Evolutionary conservation across 176 grass and related monocot genomes (phyloP), one percentile per base, ranked within the genome.

Genomic region (Cenchrus americanus): DNA sequence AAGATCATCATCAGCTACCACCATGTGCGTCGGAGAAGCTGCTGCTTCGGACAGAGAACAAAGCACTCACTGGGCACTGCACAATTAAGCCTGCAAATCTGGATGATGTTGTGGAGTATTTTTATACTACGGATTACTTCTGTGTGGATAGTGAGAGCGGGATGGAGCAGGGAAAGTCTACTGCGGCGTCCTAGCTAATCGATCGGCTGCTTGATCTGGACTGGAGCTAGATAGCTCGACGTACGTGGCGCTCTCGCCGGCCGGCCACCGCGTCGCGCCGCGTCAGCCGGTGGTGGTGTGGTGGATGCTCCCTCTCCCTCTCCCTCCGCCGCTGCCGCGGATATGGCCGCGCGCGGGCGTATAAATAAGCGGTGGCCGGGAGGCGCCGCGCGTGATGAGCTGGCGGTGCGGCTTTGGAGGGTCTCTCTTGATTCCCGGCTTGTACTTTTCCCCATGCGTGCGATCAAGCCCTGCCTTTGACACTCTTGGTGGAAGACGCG

Each of bases 361-460:
- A 66, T 79, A 79, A 79, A 79, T 79, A 79, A 79, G 77, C 62
- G 76, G 34, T 37, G 34, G 76, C 59, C 42, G 59, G 59, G 59
- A 78, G 59, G 14, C 7, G 43, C 76, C 59, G 42, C 76, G 14
- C 76, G 61, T 64, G 22, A 57, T 57, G 19, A 64, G 24, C 44
- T 50, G 34, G 34, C 34, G 34, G 59, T 30, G 76, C 53, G 23
- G 8, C 60, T 48, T 76, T 78, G 53, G 58, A 78, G 43, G 65
- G 11, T 78, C 15, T 7, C 52, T 47, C 50, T 69, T 76, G 17
- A 85, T 78, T 69, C 41, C 50, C 60, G 9, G 9, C 27, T 41
- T 71, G 83, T 70, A 71, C 26, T 70, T 71, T 71, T 85, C 43
- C 43, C 21, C 54, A 42, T 53, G 53, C 11, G 66, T 52, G 75